Base-by-base conservation (phyloP, 129 eudicot genomes). In the Centaurea solstitialis region DNA sequence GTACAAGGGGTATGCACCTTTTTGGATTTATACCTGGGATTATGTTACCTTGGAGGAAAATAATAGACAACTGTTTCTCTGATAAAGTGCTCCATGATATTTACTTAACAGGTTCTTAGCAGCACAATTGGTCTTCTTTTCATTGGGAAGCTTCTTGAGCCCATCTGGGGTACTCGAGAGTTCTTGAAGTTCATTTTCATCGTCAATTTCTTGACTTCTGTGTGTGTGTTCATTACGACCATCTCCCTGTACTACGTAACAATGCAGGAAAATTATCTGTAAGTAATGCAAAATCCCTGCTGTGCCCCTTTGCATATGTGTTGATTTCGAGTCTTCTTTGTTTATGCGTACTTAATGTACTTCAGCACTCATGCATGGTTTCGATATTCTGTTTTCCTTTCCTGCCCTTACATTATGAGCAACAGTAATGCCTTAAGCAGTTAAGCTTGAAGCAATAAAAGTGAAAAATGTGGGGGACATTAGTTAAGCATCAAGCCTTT, bases 121-220 rank as follows among this genome's bases (percentile, higher is more conserved):
- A 92, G 98, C 89, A 79, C 87, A 67, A 67, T 95, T 79, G 99
- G 98, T 50, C 94, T 95, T 72, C 98, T 95, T 80, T 85, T 95
- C 78, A 76, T 92, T 73, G 99, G 99, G 79, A 95, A 92, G 89
- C 88, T 95, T 79, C 99, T 95, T 39, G 99, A 95, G 65, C 98
- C 99, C 74, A 89, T 95, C 0, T 95, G 99, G 99, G 99, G 99
- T 79, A 82, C 99, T 78, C 86, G 91, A 79, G 99, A 95, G 79
- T 95, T 95, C 86, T 65, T 95, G 83, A 95, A 95, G 88, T 95
- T 95, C 87, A 95, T 95, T 78, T 95, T 92, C 81, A 86, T 92
- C 6, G 94, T 95, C 61, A 95, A 95, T 89, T 88, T 95, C 77
- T 86, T 92, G 84, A 95, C 98, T 38, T 93, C 93, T 53, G 82